phyloP scores from a whole-genome alignment of 768 basidiomycete species.

The Boletus vinaceobasis region DNA sequence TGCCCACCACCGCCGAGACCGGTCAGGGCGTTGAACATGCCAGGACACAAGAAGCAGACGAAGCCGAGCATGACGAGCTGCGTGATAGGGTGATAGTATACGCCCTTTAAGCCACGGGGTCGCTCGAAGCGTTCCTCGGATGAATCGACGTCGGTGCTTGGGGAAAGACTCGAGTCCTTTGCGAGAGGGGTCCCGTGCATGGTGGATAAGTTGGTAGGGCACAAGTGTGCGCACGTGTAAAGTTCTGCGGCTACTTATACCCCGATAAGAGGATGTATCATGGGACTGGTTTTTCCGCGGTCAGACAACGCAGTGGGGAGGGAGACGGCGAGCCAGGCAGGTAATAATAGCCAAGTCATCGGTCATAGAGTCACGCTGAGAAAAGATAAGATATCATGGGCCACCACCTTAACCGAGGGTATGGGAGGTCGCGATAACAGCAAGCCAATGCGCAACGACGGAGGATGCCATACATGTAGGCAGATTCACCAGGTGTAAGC shows the following conservation, averaged over 20 bases:
- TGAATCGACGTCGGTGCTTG: neutral
- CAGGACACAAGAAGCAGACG: conserved; percentile 55
- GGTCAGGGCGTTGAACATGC: conserved; percentile 74
- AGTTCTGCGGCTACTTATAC: conserved; percentile 5
- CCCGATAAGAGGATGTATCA: neutral
- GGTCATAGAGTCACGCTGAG: neutral
- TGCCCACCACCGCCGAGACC: conserved; percentile 79
- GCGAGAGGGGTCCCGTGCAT: neutral
- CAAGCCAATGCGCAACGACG: no score
- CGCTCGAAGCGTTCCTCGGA: conserved; percentile 35
- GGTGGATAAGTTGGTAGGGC: neutral
- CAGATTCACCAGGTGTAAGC: neutral
- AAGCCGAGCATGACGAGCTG: conserved; percentile 66
- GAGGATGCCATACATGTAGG: neutral
- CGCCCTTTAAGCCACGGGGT: conserved; percentile 47
- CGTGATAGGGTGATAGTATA: conserved; percentile 56
- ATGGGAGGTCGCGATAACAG: neutral
- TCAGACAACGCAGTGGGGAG: neutral
- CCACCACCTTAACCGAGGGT: neutral
- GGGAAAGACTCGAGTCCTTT: neutral
- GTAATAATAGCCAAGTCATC: conserved; percentile 4
- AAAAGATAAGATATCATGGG: neutral
- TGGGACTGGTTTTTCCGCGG: neutral
- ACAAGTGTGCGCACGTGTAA: neutral
- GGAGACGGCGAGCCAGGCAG: neutral